phyloP scores from a whole-genome alignment of 2,329 filamentous ascomycete species.

The Monilinia aucupariae region DNA sequence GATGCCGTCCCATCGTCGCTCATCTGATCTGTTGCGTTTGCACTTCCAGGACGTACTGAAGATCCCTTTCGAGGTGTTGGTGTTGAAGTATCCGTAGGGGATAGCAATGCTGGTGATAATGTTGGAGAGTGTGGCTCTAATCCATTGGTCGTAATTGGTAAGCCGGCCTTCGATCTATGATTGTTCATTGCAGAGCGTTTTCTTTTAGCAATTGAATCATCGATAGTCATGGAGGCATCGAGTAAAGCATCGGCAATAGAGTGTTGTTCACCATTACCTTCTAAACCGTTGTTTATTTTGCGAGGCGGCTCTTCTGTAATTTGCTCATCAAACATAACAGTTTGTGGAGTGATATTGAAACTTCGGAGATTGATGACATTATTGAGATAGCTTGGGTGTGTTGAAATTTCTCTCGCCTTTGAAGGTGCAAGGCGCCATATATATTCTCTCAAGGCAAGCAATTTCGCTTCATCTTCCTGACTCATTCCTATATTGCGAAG shows the following conservation, averaged over 20 bases:
- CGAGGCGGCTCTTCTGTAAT: slow-evolving; percentile 43
- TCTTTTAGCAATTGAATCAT: slow-evolving; percentile 56
- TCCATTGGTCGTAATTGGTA: slow-evolving; percentile 21
- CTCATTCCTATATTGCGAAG: slow-evolving; percentile 78
- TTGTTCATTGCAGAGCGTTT: slow-evolving; percentile 48
- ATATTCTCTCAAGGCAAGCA: slow-evolving; percentile 81
- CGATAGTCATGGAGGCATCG: slow-evolving; percentile 85
- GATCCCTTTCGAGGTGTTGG: slow-evolving; percentile 22
- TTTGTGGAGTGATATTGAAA: slow-evolving; percentile 75
- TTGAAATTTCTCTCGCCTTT: slow-evolving; percentile 39
- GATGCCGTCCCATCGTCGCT: slow-evolving; percentile 35
- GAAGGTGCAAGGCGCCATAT: slow-evolving; percentile 80
- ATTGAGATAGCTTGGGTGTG: slow-evolving; percentile 47
- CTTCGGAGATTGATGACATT: slow-evolving; percentile 69
- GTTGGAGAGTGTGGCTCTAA: slow-evolving; percentile 24
- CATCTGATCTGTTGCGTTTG: slow-evolving; percentile 22
- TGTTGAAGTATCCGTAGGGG: slow-evolving; percentile 24
- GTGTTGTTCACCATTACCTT: slow-evolving; percentile 42
- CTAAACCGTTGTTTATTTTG: slow-evolving; percentile 36
- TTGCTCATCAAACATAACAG: slow-evolving; percentile 83
- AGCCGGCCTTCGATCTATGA: slow-evolving; percentile 43
- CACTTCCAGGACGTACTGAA: slow-evolving; percentile 14
- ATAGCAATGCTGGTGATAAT: slow-evolving; percentile 23
- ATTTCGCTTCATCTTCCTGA: slow-evolving; percentile 80
- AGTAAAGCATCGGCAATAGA: slow-evolving; percentile 87